Percentiles rank a stretch among this genome's conserved stretches.
These are phyloP conservation scores for Polymyxa betae DNA, from an alignment of 208 protist species.

Conservation along the genomic window DNA sequence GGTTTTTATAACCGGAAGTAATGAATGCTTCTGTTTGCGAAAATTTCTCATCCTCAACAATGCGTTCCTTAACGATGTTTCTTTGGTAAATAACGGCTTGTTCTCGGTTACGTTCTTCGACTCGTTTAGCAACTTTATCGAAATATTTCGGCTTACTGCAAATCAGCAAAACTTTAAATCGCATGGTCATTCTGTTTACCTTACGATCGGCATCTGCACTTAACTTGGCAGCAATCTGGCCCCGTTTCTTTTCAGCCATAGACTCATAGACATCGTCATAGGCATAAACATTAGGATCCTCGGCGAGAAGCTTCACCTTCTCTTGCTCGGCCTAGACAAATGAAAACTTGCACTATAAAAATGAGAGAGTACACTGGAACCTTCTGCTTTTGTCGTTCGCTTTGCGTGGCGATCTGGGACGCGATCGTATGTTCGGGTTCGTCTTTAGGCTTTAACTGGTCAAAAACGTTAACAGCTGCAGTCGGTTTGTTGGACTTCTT, in stretches of 20 bases:
- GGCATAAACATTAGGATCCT: slow-evolving; percentile 35
- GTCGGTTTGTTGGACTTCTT: not conserved
- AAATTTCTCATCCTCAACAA: slow-evolving; percentile 13
- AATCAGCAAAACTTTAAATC: not conserved
- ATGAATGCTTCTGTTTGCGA: slow-evolving; percentile 14
- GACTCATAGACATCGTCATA: slow-evolving; percentile 26
- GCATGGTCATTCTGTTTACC: not conserved
- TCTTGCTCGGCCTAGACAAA: slow-evolving; percentile 25
- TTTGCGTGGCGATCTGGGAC: not conserved
- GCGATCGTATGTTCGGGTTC: not conserved
- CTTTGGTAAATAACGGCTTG: slow-evolving; percentile 25
- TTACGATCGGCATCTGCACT: not conserved
- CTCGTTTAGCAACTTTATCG: not conserved
- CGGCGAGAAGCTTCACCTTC: not conserved
- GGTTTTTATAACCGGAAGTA: not conserved
- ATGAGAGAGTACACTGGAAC: not conserved
- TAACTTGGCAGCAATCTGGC: not conserved
- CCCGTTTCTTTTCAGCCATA: not conserved
- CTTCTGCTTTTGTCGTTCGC: slow-evolving; percentile 23
- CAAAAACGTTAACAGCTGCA: not conserved
- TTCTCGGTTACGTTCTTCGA: not conserved
- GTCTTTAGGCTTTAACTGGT: not conserved
- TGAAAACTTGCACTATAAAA: not conserved
- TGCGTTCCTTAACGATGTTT: not conserved
- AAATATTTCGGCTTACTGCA: slow-evolving; percentile 18